Evolutionary conservation across 768 basidiomycete genomes (phyloP), one percentile per base, ranked within the genome.

Genomic region (Kwoniella dendrophila): DNA sequence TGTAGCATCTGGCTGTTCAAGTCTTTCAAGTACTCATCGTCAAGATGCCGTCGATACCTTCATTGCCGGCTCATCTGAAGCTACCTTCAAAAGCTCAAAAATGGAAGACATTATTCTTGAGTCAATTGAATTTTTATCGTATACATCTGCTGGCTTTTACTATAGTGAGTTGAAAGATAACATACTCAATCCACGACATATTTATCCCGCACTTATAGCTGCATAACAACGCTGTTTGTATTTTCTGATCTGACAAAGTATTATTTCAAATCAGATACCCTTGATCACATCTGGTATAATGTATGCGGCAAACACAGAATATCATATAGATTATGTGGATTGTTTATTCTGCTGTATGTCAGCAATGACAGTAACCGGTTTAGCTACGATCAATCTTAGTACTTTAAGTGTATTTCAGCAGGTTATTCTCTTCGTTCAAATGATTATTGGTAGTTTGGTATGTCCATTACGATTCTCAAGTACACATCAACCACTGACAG

Each of bases 261-360:
- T 20, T 1, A 14, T 11, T 4, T 10, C 0, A 18, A 53, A 5
- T 3, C 32, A 79, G 78, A 86, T 86, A 0, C 93, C 94, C 1
- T 82, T 96, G 66, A 80, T 93, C 56, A 85, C 86, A 66, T 89
- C 90, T 20, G 86, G 80, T 36, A 86, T 97, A 54, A 85, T 96
- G 72, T 96, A 90, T 72, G 90, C 86, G 26, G 85, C 84, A 79
- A 92, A 92, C 82, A 91, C 78, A 18, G 47, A 66, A n/a, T 74
- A 69, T 55, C 71, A 75, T 30, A 79, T 80, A 57, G 55, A 44
- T 33, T 81, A 78, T 59, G 75, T 81, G 66, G 80, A 81, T 62
- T 74, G 74, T 32, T 69, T 81, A 18, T 80, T 80, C 66, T 62
- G 69, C 29, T 76, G 74, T 51, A 74, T 76, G 57, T 74, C 74